A percentile compares a stretch with the other conserved stretches of the same genome.
These are phyloP conservation scores for Setaria italica DNA, from an alignment of 202 grass and related monocot species.

Conservation along the genomic window DNA sequence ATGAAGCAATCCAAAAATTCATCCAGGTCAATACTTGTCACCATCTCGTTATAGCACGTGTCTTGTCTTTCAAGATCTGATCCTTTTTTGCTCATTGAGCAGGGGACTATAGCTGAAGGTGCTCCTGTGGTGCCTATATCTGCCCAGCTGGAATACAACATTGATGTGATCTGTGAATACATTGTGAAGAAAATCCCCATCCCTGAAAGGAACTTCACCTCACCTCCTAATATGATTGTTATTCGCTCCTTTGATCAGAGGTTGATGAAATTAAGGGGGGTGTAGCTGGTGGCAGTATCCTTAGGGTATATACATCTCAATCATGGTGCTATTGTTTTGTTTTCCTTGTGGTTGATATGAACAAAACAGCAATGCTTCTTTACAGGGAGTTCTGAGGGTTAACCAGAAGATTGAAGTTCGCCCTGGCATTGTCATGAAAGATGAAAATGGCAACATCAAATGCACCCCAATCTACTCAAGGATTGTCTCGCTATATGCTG, in stretches of 20 bases:
- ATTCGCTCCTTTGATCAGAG: too few species aligned
- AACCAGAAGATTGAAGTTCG: conserved; percentile 96
- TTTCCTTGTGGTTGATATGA: background rate
- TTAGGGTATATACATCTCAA: conserved; percentile 58
- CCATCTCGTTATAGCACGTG: conserved; percentile 1
- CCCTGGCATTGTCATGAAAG: conserved; percentile 94
- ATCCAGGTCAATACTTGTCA: conserved; percentile 61
- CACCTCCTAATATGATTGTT: too few species aligned
- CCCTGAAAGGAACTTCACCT: conserved; percentile 81
- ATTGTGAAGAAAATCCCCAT: conserved; percentile 97
- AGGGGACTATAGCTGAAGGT: conserved; percentile 96
- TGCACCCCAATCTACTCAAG: conserved; percentile 96
- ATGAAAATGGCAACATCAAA: conserved; percentile 86
- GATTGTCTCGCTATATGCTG: conserved; percentile 90
- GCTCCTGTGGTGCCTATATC: conserved; percentile 97
- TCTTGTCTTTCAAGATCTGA: conserved; percentile 29
- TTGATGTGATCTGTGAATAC: conserved; percentile 95
- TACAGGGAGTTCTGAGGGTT: conserved; percentile 93
- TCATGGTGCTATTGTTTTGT: background rate
- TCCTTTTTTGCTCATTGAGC: conserved; percentile 26
- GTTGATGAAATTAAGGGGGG: too few species aligned
- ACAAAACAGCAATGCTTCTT: conserved; percentile 29
- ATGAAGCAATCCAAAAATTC: conserved; percentile 94
- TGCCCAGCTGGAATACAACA: conserved; percentile 97
- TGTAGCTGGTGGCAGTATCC: too few species aligned